Percentiles rank a stretch among this genome's conserved stretches.
Conservation (phyloP, 73 alveolate genomes). For the Uronychia binucleata region DNA sequence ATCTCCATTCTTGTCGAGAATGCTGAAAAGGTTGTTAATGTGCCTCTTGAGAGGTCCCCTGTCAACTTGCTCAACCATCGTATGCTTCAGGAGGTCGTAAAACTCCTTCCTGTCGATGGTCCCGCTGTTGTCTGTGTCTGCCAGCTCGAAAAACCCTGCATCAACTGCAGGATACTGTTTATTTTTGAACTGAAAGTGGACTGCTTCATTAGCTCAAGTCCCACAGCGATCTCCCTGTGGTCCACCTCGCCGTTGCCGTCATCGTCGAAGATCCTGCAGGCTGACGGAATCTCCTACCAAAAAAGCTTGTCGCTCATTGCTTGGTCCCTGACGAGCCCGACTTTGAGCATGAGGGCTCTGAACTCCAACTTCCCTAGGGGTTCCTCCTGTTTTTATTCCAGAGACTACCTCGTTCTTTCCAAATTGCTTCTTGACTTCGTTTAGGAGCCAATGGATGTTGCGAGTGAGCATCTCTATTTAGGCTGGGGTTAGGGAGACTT, state of each 20-base stretch:
- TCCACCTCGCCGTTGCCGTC: conserved; percentile 58
- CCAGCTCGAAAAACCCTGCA: conserved; percentile 73
- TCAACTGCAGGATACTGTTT: conserved; percentile 22
- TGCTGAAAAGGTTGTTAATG: conserved; percentile 56
- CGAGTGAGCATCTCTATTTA: conserved; percentile 19
- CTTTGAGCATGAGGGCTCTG: conserved; percentile 22
- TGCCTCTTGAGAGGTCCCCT: conserved; percentile 57
- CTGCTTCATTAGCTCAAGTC: conserved; percentile 46
- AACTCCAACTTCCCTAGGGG: conserved; percentile 25
- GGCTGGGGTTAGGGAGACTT: background rate
- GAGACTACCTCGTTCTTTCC: background rate
- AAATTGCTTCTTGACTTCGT: conserved; percentile 27
- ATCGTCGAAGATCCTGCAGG: conserved; percentile 44
- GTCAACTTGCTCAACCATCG: conserved; percentile 65
- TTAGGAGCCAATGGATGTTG: conserved; percentile 23
- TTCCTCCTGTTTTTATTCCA: background rate
- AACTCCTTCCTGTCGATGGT: conserved; percentile 73
- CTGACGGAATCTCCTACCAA: conserved; percentile 10
- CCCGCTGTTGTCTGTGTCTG: conserved; percentile 83
- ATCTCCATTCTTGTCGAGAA: conserved; percentile 83
- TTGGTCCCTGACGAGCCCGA: conserved; percentile 41
- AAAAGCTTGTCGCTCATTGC: conserved; percentile 25
- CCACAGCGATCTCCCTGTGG: conserved; percentile 45
- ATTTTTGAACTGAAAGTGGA: conserved; percentile 43
- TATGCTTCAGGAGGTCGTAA: conserved; percentile 71